A percentile compares a stretch with the other conserved stretches of the same genome.
Evolutionary conservation across 2,329 filamentous ascomycete genomes (phyloP).

Genomic region (Fusarium setosum): DNA sequence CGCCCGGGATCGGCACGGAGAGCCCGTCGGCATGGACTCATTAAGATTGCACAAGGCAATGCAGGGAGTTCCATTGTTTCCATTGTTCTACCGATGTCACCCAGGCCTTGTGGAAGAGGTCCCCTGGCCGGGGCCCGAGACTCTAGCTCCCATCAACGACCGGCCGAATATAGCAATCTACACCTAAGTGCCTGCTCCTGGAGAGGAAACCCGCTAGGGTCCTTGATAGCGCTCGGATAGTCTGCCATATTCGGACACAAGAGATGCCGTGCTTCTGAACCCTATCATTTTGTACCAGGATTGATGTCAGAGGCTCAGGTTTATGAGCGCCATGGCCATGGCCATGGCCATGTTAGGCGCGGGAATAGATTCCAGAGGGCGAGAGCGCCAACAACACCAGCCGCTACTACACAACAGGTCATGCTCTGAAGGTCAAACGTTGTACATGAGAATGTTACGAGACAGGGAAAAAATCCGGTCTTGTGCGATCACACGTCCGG

Average conservation of each 20-base stretch:
- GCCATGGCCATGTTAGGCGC: not conserved
- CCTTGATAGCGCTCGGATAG: conserved; percentile 24
- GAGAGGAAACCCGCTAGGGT: conserved; percentile 9
- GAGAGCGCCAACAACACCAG: conserved; percentile 5
- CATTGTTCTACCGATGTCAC: conserved; percentile 21
- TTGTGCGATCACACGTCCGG: conserved; percentile 15
- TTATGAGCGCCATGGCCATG: not conserved
- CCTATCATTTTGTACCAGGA: conserved; percentile 24
- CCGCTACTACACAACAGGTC: conserved; percentile 5
- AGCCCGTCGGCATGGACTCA: conserved; percentile 21
- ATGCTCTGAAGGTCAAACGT: conserved; percentile 5
- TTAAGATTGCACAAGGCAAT: conserved; percentile 24
- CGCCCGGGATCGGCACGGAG: conserved; percentile 23
- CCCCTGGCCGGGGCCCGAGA: conserved; percentile 23
- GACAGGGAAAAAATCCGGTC: conserved; percentile 7
- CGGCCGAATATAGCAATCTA: conserved; percentile 42
- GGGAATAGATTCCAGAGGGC: not conserved
- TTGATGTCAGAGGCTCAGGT: conserved; percentile 31
- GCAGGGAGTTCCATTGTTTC: conserved; percentile 5
- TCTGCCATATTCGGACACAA: conserved; percentile 20
- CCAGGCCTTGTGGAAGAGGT: conserved; percentile 1
- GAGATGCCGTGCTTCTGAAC: conserved; percentile 29
- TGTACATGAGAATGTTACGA: conserved; percentile 7
- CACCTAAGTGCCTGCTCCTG: conserved; percentile 22
- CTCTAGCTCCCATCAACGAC: conserved; percentile 3